These are phyloP conservation scores for Cyclocybe aegerita DNA, from an alignment of 768 basidiomycete genomes.

Conservation along the genomic window DNA sequence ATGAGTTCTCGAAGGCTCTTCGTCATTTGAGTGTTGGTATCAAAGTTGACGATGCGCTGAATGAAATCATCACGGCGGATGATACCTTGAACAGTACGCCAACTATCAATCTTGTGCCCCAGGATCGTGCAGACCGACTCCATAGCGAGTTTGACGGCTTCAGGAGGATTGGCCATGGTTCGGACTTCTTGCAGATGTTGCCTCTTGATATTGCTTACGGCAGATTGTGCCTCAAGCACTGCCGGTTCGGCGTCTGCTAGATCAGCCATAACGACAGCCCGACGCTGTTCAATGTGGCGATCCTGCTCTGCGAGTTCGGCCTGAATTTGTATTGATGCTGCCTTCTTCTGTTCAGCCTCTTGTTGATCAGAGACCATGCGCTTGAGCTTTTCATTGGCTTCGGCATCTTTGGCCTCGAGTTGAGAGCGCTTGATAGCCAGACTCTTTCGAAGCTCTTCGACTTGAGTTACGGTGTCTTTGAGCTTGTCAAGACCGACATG, in stretches of 20 bases:
- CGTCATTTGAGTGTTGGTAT: slow-evolving; percentile 89
- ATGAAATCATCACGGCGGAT: slow-evolving; percentile 98
- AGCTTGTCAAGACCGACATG: slow-evolving; percentile 98
- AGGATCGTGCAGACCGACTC: slow-evolving; percentile 96
- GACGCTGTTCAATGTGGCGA: slow-evolving; percentile 82
- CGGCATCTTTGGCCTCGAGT: slow-evolving; percentile 88
- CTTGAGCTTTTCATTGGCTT: slow-evolving; percentile 96
- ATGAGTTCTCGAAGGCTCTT: slow-evolving; percentile 84
- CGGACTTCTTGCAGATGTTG: slow-evolving; percentile 97
- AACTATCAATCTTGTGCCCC: slow-evolving; percentile 95
- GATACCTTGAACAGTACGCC: slow-evolving; percentile 94
- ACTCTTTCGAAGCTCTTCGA: slow-evolving; percentile 94
- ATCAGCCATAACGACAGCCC: slow-evolving; percentile 88
- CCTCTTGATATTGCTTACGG: slow-evolving; percentile 96
- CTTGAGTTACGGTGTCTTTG: slow-evolving; percentile 92
- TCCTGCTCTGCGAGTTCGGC: slow-evolving; percentile 92
- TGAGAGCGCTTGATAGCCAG: slow-evolving; percentile 92
- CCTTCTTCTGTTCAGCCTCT: slow-evolving; percentile 97
- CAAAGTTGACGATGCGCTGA: slow-evolving; percentile 91
- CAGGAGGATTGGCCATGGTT: slow-evolving; percentile 97
- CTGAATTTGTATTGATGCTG: slow-evolving; percentile 94
- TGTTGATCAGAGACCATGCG: slow-evolving; percentile 99
- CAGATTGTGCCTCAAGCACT: slow-evolving; percentile 89
- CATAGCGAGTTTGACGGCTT: slow-evolving; percentile 97
- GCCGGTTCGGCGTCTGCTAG: slow-evolving; percentile 98